Percentiles rank a stretch among this genome's conserved stretches.
phyloP scores from a whole-genome alignment of 192 early-diverging fungal species.

The Dimargaris cristalligena region DNA sequence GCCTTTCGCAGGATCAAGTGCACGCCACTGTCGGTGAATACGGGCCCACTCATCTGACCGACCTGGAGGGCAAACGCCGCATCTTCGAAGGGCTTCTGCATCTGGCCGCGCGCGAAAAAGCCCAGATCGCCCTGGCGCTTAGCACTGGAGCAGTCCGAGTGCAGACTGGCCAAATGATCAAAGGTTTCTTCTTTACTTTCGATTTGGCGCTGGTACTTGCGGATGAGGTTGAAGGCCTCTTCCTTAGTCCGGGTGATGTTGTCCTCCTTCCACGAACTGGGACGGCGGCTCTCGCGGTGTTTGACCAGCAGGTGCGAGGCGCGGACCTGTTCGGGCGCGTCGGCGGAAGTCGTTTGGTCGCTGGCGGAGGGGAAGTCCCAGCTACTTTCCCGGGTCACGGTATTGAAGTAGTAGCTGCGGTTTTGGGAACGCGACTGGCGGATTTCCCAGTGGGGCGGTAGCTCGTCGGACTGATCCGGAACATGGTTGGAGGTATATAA shows the following conservation, averaged over 20 bases:
- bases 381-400: constrained; percentile 44
- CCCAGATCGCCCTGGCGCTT: constrained; percentile 78
- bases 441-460: constrained; percentile 50
- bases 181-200: constrained; percentile 40
- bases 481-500: not conserved
- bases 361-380: constrained; percentile 50
- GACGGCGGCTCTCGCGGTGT: constrained; percentile 64
- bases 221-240: constrained; percentile 60
- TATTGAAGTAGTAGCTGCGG: constrained; percentile 66
- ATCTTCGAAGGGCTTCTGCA: constrained; percentile 85
- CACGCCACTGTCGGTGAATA: constrained; percentile 82
- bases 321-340: constrained; percentile 32
- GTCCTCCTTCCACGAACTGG: constrained; percentile 79
- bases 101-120: constrained; percentile 69
- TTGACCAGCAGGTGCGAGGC: constrained; percentile 88
- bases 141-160: constrained; percentile 89
- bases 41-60: constrained; percentile 61
- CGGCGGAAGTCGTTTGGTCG: not conserved
- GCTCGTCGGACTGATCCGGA: constrained; percentile 11
- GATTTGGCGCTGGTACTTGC: constrained; percentile 47
- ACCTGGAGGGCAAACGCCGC: constrained; percentile 71
- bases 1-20: constrained; percentile 85
- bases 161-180: constrained; percentile 47
- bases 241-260: constrained; percentile 84
- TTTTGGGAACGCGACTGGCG: constrained; percentile 46